These are phyloP conservation scores for Epichloe coenophiala DNA, from an alignment of 2,329 filamentous ascomycete genomes.

Conservation along the genomic window DNA sequence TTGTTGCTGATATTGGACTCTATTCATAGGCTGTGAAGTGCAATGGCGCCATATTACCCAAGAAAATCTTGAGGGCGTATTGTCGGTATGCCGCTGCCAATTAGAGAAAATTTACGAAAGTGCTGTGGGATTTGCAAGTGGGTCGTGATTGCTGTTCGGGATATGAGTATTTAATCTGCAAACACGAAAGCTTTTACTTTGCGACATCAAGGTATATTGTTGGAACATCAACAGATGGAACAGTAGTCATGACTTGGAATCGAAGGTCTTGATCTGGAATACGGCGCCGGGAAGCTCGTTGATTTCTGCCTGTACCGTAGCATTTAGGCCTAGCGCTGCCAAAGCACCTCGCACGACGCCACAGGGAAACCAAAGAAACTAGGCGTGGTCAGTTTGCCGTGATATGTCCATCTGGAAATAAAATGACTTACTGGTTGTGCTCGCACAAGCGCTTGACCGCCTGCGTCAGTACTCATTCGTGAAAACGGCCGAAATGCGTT, in stretches of 20 bases:
- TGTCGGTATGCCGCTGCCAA: background rate
- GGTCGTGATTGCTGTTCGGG: background rate
- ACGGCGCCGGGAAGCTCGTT: slow-evolving; percentile 76
- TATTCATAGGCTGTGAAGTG: slow-evolving; percentile 24
- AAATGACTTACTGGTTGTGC: slow-evolving; percentile 59
- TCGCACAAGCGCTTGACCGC: slow-evolving; percentile 56
- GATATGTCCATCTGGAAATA: background rate
- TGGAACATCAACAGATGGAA: background rate
- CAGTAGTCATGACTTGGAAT: slow-evolving; percentile 43
- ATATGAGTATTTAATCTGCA: background rate
- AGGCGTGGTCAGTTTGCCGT: background rate
- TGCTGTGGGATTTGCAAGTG: no score
- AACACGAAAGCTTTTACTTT: background rate
- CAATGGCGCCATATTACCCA: slow-evolving; percentile 7
- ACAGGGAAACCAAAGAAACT: slow-evolving; percentile 94
- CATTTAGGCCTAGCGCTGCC: slow-evolving; percentile 79
- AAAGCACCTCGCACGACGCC: slow-evolving; percentile 86
- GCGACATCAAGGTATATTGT: background rate
- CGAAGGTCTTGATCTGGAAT: slow-evolving; percentile 87
- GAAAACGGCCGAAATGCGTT: slow-evolving; percentile 79
- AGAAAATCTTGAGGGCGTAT: background rate
- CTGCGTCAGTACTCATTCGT: slow-evolving; percentile 74
- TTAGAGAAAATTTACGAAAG: background rate
- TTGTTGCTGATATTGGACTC: slow-evolving; percentile 22
- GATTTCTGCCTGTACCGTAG: slow-evolving; percentile 83